A percentile compares a stretch with the other conserved stretches of the same genome.
phyloP scores from a whole-genome alignment of 768 basidiomycete genomes.

The Rhodocollybia butyracea region DNA sequence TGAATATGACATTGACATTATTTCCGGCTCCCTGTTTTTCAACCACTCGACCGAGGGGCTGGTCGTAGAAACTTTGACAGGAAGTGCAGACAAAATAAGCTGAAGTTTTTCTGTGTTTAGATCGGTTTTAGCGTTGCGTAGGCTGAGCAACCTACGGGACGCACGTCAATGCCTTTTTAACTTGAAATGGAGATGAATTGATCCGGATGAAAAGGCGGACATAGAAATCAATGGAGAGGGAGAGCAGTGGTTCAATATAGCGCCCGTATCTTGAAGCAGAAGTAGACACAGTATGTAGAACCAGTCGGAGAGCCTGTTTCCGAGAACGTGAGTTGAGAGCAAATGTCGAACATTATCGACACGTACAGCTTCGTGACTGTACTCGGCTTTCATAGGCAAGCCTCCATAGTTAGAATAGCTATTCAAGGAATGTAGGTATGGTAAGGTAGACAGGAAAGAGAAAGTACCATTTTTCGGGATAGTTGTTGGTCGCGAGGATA shows the following conservation, averaged over 20 bases:
- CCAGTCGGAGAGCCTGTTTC: constrained; percentile 78
- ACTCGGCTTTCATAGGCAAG: constrained; percentile 86
- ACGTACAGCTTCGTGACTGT: constrained; percentile 87
- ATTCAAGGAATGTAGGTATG: not conserved
- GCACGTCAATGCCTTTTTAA: constrained; percentile 79
- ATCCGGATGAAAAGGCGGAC: constrained; percentile 88
- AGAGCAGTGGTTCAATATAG: constrained; percentile 84
- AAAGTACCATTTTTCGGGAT: constrained; percentile 91
- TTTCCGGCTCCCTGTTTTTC: constrained; percentile 59
- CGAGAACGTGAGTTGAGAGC: constrained; percentile 1
- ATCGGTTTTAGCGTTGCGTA: not conserved
- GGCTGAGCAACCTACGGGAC: constrained; percentile 19
- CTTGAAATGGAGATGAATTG: constrained; percentile 68
- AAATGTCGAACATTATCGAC: not conserved
- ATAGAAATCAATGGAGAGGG: constrained; percentile 96
- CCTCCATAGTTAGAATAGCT: constrained; percentile 90
- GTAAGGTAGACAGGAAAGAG: too few relatives aligned
- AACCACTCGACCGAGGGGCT: constrained; percentile 76
- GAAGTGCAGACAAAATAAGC: constrained; percentile 79
- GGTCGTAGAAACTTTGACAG: constrained; percentile 81
- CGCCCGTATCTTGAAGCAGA: constrained; percentile 92
- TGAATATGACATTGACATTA: constrained; percentile 62
- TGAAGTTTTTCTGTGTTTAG: constrained; percentile 69
- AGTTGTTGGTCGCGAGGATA: constrained; percentile 90
- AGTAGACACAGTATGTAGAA: constrained; percentile 82